Evolutionary conservation across 495 filamentous ascomycete genomes (phyloP).

Genomic region (Aspergillus bertholletiae): DNA sequence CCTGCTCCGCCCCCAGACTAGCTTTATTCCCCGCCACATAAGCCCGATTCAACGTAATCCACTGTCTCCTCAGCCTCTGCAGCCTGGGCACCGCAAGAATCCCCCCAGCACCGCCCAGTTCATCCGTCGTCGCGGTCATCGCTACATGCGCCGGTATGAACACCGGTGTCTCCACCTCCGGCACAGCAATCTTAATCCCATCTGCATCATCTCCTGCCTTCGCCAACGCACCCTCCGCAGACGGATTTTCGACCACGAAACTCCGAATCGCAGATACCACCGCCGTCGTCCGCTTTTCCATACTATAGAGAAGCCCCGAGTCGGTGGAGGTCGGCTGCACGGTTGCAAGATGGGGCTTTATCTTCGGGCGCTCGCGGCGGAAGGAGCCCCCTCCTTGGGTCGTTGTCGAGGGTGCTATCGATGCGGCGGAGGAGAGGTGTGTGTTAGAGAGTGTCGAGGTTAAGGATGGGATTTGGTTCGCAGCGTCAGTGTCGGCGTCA

Average conservation of each 20-base stretch:
- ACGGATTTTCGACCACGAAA: conserved; percentile 43
- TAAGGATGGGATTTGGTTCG: conserved; percentile 20
- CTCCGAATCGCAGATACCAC: conserved; percentile 71
- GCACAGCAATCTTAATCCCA: conserved; percentile 42
- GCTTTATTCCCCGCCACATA: conserved; percentile 31
- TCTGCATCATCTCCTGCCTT: conserved; percentile 44
- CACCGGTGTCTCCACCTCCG: conserved; percentile 34
- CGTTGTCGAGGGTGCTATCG: conserved; percentile 18
- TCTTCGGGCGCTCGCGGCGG: conserved; percentile 25
- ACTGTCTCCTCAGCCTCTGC: conserved; percentile 81
- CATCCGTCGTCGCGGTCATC: conserved; percentile 35
- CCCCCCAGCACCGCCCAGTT: conserved; percentile 42
- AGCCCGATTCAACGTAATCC: conserved; percentile 70
- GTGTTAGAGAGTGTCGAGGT: conserved; percentile 23
- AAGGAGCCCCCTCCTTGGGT: conserved; percentile 12
- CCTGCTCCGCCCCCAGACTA: conserved; percentile 27
- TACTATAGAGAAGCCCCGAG: conserved; percentile 76
- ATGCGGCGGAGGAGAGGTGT: conserved; percentile 22
- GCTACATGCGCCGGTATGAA: conserved; percentile 52
- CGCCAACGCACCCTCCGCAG: conserved; percentile 47
- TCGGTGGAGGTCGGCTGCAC: conserved; percentile 63
- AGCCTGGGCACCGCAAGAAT: conserved; percentile 68
- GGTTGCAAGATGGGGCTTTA: conserved; percentile 79
- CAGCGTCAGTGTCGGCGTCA: no score
- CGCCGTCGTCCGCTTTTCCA: conserved; percentile 82